Evolutionary conservation across 306 rosid genomes (phyloP).

Genomic region (Cicer pinnatifidum): DNA sequence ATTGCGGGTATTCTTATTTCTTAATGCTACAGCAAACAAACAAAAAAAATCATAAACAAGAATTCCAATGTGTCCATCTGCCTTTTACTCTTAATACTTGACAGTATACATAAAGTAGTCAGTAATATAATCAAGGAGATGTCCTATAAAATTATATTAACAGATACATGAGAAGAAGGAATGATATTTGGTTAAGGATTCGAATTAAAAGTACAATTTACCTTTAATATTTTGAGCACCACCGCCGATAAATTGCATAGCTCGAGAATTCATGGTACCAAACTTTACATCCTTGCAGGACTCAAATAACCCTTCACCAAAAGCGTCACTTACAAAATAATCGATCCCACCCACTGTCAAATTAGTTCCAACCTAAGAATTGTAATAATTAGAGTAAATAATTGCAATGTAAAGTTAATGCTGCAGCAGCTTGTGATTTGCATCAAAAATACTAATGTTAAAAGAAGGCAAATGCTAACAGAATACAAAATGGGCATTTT

Average conservation of each 20-base stretch:
- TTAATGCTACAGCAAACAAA: slow-evolving; percentile 23
- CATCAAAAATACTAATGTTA: slow-evolving; percentile 28
- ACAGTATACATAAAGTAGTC: slow-evolving; percentile 11
- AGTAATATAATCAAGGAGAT: slow-evolving; percentile 36
- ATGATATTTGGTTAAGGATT: slow-evolving; percentile 39
- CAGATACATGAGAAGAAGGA: slow-evolving; percentile 31
- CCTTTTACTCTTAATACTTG: slow-evolving; percentile 25
- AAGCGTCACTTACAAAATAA: slow-evolving; percentile 71
- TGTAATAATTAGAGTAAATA: slow-evolving; percentile 40
- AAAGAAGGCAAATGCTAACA: not conserved
- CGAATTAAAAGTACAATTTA: slow-evolving; percentile 48
- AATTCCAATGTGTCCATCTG: slow-evolving; percentile 14
- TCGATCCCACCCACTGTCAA: slow-evolving; percentile 86
- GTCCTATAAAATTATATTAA: slow-evolving; percentile 26
- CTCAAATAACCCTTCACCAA: slow-evolving; percentile 90
- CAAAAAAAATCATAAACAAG: slow-evolving; percentile 32
- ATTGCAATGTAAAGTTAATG: slow-evolving; percentile 16
- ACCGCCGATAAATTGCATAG: slow-evolving; percentile 78
- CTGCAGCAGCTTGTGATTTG: slow-evolving; percentile 26
- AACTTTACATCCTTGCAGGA: slow-evolving; percentile 98
- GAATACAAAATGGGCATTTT: slow-evolving; percentile 4
- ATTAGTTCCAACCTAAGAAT: slow-evolving; percentile 74
- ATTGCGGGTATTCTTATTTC: slow-evolving; percentile 34
- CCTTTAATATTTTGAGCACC: slow-evolving; percentile 91
- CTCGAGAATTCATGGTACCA: slow-evolving; percentile 89